phyloP scores from a whole-genome alignment of 2,329 filamentous ascomycete genomes.

The Cylindrodendrum hubeiense region DNA sequence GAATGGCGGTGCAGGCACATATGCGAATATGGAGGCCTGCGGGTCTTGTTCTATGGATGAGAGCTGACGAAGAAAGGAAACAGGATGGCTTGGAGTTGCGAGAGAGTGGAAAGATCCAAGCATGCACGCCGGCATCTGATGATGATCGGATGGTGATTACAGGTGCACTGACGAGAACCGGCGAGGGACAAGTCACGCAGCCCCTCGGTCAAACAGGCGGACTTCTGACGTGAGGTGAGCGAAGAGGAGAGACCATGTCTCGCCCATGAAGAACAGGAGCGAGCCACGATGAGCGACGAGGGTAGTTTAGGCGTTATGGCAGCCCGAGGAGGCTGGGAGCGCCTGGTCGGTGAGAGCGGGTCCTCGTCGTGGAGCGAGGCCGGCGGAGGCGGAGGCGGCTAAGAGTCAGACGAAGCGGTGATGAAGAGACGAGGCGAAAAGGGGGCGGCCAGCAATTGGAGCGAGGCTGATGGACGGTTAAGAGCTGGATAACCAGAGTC shows the following conservation, averaged over 20 bases:
- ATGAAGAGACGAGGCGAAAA: slow-evolving; percentile 23
- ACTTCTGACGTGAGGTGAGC: slow-evolving; percentile 29
- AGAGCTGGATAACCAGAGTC: slow-evolving; percentile 34
- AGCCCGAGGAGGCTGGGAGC: slow-evolving; percentile 40
- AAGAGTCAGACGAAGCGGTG: slow-evolving; percentile 20
- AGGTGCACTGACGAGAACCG: slow-evolving; percentile 30
- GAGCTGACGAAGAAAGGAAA: slow-evolving; percentile 23
- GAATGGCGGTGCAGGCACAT: slow-evolving; percentile 31
- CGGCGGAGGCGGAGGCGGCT: slow-evolving; percentile 27
- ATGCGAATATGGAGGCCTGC: slow-evolving; percentile 32
- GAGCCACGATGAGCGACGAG: slow-evolving; percentile 28
- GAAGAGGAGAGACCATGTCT: slow-evolving; percentile 30
- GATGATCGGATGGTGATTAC: slow-evolving; percentile 29
- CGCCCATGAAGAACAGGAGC: slow-evolving; percentile 28
- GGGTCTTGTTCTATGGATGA: slow-evolving; percentile 29
- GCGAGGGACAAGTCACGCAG: slow-evolving; percentile 28
- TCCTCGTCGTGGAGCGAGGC: slow-evolving; percentile 41
- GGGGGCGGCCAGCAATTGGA: slow-evolving; percentile 14
- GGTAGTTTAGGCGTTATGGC: slow-evolving; percentile 36
- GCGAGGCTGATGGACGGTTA: slow-evolving; percentile 13
- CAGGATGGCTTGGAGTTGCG: slow-evolving; percentile 30
- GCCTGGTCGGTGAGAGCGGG: slow-evolving; percentile 36
- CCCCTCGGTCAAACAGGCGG: slow-evolving; percentile 31
- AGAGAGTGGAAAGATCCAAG: slow-evolving; percentile 26
- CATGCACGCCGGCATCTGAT: slow-evolving; percentile 31